Evolutionary conservation across 805 yeast genomes (phyloP), one percentile per base, ranked within the genome.

Genomic region (Nakazawaea sp.): DNA sequence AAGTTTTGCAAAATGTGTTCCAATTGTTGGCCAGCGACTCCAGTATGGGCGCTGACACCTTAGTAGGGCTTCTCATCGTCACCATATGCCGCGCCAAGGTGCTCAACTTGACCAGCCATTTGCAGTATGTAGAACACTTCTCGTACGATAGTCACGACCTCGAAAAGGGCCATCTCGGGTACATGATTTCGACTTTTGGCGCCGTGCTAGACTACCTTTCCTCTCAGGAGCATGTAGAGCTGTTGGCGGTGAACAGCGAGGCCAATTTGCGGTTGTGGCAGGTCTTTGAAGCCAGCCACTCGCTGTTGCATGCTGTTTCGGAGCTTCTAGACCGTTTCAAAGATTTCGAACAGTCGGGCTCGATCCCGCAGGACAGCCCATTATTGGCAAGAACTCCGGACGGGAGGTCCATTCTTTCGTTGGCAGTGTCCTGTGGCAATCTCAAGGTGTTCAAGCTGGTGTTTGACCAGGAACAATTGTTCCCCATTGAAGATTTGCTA

Each of bases 131-230:
- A 34, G 75, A 76, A 43, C 62, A 68, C 27, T 86, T 81, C 49
- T 68, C 80, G 17, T 61, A 60, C 2, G 45, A 50, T 0, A 56
- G 56, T 26, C 59, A 57, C n/a, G 66, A 65, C 27, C 24, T 10
- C 24, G 24, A 10, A 7, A 51, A 64, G 3, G 96, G 96, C 0
- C 63, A 73, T 18, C 55, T 72, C 21, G 94, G 85, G 9, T 90
- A 90, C 53, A 79, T 88, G 1, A 46, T 87, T 11, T 81, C 95
- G 31, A 86, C 95, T 5, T 63, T 88, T 30, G 95, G 88, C 48
- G 95, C 88, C 0, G 94, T 85, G 0, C 50, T 86, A 7, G 74
- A 62, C 39, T 90, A 81, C 49, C 62, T 87, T n/a, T 58, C 58
- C 24, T 58, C 67, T 26, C 36, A 43, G 5, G 54, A 52, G 9